Evolutionary conservation across 2,329 filamentous ascomycete genomes (phyloP).

Genomic region (Aureobasidium zeae): DNA sequence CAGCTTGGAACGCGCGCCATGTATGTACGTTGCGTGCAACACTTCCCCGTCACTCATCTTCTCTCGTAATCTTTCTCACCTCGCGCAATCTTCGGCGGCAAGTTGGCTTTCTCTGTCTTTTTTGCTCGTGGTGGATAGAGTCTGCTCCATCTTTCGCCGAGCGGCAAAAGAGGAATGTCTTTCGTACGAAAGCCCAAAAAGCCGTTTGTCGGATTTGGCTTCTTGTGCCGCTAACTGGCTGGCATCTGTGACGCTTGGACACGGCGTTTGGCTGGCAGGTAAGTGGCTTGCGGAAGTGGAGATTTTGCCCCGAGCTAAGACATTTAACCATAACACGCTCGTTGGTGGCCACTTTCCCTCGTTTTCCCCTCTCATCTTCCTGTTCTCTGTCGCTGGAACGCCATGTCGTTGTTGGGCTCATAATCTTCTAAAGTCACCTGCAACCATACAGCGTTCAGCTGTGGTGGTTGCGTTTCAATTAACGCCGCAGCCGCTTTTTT

Average conservation of each 20-base stretch:
- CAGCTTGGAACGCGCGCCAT: too few relatives aligned
- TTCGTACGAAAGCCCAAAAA: conserved; percentile 14
- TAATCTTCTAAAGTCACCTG: conserved; percentile 10
- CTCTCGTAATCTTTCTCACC: too few relatives aligned
- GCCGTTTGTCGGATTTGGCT: conserved; percentile 2
- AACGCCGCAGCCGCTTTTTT: conserved; percentile 6
- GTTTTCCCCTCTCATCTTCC: too few relatives aligned
- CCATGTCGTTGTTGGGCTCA: conserved; percentile 4
- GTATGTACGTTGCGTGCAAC: too few relatives aligned
- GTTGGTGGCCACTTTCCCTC: background rate
- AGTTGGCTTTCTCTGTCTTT: too few relatives aligned
- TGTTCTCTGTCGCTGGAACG: conserved; percentile 10
- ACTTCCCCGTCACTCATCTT: too few relatives aligned
- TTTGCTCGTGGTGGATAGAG: too few relatives aligned
- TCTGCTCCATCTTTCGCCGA: too few relatives aligned
- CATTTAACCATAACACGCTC: conserved; percentile 16
- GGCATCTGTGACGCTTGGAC: conserved; percentile 5
- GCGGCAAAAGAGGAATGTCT: too few relatives aligned
- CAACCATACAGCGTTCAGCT: conserved; percentile 7
- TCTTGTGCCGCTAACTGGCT: conserved; percentile 9
- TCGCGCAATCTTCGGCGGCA: too few relatives aligned
- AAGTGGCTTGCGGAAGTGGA: conserved; percentile 14
- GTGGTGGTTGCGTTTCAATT: conserved; percentile 8
- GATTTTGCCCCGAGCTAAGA: conserved; percentile 8
- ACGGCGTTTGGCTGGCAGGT: conserved; percentile 14